These are phyloP conservation scores for Aspergillus sp. DNA, from an alignment of 2,329 filamentous ascomycete genomes.

Conservation along the genomic window DNA sequence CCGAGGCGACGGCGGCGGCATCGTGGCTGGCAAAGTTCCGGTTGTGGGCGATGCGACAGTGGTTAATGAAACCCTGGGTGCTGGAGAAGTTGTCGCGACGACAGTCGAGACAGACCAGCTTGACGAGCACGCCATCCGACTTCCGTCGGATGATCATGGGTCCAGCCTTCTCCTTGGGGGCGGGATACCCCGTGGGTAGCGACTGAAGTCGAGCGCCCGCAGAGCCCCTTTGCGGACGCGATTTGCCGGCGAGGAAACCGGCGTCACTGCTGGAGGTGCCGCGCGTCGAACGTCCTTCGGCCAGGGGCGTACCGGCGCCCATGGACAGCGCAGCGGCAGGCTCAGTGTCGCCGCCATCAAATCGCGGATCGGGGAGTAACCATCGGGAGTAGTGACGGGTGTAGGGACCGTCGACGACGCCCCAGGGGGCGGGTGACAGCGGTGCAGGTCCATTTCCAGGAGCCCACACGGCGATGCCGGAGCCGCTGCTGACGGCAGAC, in stretches of 20 bases:
- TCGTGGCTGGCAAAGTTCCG: slow-evolving; percentile 95
- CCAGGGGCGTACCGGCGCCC: slow-evolving; percentile 41
- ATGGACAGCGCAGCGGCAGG: slow-evolving; percentile 18
- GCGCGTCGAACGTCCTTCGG: slow-evolving; percentile 75
- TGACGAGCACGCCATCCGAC: slow-evolving; percentile 78
- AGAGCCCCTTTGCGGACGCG: slow-evolving; percentile 57
- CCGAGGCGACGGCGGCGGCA: slow-evolving; percentile 83
- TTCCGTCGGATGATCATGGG: slow-evolving; percentile 82
- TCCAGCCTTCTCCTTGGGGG: slow-evolving; percentile 75
- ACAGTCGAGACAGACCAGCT: slow-evolving; percentile 86
- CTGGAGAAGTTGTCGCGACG: slow-evolving; percentile 89
- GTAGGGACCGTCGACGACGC: slow-evolving; percentile 88
- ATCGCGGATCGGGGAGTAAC: slow-evolving; percentile 84
- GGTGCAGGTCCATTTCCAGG: slow-evolving; percentile 64
- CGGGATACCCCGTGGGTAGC: slow-evolving; percentile 67
- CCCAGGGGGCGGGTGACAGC: slow-evolving; percentile 80
- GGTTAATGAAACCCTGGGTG: slow-evolving; percentile 98
- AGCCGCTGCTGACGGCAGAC: slow-evolving; percentile 68
- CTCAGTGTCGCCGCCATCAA: slow-evolving; percentile 63
- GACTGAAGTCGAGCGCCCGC: slow-evolving; percentile 65
- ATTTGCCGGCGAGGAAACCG: slow-evolving; percentile 50
- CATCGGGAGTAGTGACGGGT: slow-evolving; percentile 92
- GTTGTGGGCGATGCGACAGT: slow-evolving; percentile 93
- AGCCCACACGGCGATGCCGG: slow-evolving; percentile 66
- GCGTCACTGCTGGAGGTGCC: slow-evolving; percentile 63